Evolutionary conservation across 163 green algal genomes (phyloP).

Genomic region (Scenedesmus sp.): DNA sequence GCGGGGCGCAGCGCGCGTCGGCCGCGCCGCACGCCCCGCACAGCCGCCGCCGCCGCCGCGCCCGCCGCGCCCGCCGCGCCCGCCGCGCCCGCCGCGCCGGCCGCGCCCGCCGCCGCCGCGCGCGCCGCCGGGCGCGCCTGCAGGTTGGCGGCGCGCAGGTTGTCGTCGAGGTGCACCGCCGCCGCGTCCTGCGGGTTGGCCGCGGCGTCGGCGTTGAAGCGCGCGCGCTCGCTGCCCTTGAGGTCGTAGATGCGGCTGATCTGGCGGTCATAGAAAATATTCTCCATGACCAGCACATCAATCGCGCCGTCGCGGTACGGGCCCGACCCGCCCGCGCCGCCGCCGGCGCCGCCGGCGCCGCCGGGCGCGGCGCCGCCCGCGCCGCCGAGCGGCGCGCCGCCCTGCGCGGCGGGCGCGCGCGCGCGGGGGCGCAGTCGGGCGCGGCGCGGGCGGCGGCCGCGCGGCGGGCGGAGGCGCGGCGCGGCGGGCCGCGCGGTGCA

Average conservation of each 20-base stretch:
- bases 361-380: not conserved
- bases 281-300: constrained; percentile 93
- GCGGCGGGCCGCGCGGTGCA: not conserved
- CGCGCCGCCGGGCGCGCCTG: constrained; percentile 12
- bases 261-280: constrained; percentile 90
- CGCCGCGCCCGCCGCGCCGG: too few species aligned
- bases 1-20: too few species aligned
- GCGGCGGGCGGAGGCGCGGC: not conserved
- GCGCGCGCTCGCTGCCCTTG: constrained; percentile 89
- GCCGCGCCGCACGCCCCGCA: too few species aligned
- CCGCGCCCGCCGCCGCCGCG: too few species aligned
- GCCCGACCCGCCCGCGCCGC: too few species aligned
- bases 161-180: constrained; percentile 93
- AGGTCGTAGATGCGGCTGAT: constrained; percentile 93
- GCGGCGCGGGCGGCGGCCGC: too few species aligned
- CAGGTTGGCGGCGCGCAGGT: constrained; percentile 84
- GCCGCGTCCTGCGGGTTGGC: constrained; percentile 65
- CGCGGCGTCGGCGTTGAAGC: constrained; percentile 78
- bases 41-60: too few species aligned
- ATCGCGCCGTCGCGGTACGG: constrained; percentile 16
- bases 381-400: not conserved
- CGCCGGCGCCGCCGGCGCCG: not conserved
- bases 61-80: too few species aligned
- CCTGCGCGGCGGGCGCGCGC: not conserved
- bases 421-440: too few species aligned